Evolutionary conservation across 2,329 filamentous ascomycete species (phyloP), one percentile per base, ranked within the genome.

Genomic region (Scedosporium dehoogii): DNA sequence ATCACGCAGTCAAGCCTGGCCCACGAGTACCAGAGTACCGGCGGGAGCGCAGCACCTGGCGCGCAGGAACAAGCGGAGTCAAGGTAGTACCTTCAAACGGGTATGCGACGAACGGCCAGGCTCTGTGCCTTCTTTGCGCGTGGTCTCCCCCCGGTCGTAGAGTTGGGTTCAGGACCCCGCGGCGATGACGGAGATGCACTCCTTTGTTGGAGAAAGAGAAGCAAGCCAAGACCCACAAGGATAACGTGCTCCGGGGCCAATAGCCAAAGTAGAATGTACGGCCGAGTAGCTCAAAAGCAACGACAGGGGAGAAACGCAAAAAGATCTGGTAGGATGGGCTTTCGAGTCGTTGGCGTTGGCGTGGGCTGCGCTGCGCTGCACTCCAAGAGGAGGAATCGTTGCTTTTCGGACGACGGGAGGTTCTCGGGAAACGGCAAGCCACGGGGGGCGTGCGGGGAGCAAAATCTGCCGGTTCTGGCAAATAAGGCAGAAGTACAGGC

Each of bases 341-440:
- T 33, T 33, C 29, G 29, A 9, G 29, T 33, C 29, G 29, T 53
- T 53, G 48, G 48, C 29, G 29, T 53, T 53, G 48, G 48, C n/a
- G 10, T 53, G 9, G 48, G 27, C 27, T 21, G 10, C 6, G 44
- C n/a, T 53, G n/a, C 23, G 48, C n/a, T n/a, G 48, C n/a, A 53
- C 6, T n/a, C 21, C 10, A 53, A 25, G 21, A 16, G 6, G 48
- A 25, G n/a, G 48, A 53, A 53, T 59, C 14, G 57, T 59, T 21
- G 21, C 16, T 27, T 57, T 53, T 62, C 60, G 60, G 60, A 62
- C 60, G 60, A 62, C 60, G 33, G 60, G 60, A 62, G 60, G 46
- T 62, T 62, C 25, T 58, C 33, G 27, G 59, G 25, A 38, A 25
- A 51, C 25, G 46, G 59, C 29, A 55, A 27, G 25, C n/a, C 27